Conservation (phyloP, 441 rosid species). For the Euphorbia schlechtendalii region DNA sequence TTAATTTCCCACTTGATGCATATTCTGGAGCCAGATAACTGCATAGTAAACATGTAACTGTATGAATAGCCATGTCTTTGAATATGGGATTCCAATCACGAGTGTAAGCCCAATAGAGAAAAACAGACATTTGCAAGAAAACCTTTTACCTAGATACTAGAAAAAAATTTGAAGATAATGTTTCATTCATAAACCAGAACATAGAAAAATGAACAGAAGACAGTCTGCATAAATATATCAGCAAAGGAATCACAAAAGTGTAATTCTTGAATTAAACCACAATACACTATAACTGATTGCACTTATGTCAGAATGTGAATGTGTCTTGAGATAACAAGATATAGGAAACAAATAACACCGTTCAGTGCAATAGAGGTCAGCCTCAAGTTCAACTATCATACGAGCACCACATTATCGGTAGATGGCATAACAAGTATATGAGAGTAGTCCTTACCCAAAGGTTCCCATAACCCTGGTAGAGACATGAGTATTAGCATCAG, state of each 20-base stretch:
- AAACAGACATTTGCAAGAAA: background rate
- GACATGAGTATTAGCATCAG: slow-evolving; percentile 85
- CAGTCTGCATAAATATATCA: too few species aligned
- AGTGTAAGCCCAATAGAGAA: too few species aligned
- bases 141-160: background rate
- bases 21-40: slow-evolving; percentile 96
- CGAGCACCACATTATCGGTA: background rate
- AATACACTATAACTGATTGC: background rate
- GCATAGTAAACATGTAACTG: slow-evolving; percentile 17
- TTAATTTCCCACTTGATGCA: slow-evolving; percentile 88
- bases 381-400: background rate
- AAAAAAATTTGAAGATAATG: too few species aligned
- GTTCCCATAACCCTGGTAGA: slow-evolving; percentile 99
- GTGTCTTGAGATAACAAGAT: background rate
- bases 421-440: background rate
- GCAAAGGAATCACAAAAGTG: too few species aligned
- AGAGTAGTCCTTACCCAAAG: slow-evolving; percentile 51
- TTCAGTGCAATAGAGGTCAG: background rate
- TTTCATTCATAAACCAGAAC: background rate
- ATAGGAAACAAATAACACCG: background rate
- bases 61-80: background rate
- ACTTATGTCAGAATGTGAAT: background rate
- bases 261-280: too few species aligned
- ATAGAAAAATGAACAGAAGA: background rate
- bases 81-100: slow-evolving; percentile 4